Evolutionary conservation across 73 alveolate species (phyloP).

Genomic region (Tetrahymena borealis): DNA sequence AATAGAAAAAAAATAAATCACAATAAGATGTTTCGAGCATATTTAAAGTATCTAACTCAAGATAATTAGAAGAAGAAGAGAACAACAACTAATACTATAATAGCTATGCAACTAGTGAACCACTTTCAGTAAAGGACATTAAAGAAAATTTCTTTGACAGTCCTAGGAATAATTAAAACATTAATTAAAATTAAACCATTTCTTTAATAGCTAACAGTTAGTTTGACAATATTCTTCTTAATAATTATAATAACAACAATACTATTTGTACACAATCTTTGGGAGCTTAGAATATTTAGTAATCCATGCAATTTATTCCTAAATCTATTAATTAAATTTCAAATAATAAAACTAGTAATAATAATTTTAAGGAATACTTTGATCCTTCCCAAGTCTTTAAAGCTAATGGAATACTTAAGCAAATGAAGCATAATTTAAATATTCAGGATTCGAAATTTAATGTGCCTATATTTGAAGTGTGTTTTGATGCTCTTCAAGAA

Average conservation of each 20-base stretch:
- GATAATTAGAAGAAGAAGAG: neutral
- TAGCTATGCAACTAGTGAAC: neutral
- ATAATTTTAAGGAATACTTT: neutral
- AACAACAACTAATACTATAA: neutral
- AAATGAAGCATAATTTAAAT: neutral
- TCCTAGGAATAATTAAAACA: neutral
- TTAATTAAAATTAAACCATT: neutral
- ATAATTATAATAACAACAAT: neutral
- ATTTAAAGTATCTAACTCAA: neutral
- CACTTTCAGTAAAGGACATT: neutral
- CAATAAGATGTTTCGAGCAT: neutral
- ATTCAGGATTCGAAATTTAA: neutral
- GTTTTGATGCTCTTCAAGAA: neutral
- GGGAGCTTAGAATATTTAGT: neutral
- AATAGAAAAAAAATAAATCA: neutral
- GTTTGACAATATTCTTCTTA: neutral
- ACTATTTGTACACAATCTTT: neutral
- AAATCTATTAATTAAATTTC: neutral
- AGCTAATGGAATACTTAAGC: neutral
- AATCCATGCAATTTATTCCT: neutral
- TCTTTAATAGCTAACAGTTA: neutral
- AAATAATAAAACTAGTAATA: neutral
- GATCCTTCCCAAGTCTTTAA: neutral
- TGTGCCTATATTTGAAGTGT: neutral
- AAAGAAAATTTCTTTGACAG: neutral